Evolutionary conservation across 805 yeast species (phyloP).

Genomic region (Yarrowia sp.): DNA sequence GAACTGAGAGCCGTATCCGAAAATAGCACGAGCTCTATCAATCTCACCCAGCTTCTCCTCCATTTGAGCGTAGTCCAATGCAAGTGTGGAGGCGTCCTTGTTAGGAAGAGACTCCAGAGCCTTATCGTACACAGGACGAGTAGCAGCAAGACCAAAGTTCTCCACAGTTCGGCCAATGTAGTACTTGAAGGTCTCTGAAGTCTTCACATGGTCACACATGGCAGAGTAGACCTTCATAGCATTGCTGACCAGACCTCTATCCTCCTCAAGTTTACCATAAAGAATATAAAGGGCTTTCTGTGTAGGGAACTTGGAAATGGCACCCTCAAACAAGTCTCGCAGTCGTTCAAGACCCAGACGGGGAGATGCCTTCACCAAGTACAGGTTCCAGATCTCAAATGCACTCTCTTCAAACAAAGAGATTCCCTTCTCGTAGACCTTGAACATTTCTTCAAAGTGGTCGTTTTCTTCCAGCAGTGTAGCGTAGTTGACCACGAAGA

Average conservation of each 20-base stretch:
- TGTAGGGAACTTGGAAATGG: constrained; percentile 53
- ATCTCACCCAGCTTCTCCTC: constrained; percentile 56
- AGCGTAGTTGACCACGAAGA: constrained; percentile 64
- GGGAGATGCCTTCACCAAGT: constrained; percentile 51
- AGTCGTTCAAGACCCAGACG: constrained; percentile 50
- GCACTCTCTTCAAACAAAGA: constrained; percentile 55
- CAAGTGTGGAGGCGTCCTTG: constrained; percentile 44
- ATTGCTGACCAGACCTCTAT: constrained; percentile 50
- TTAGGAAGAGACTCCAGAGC: constrained; percentile 53
- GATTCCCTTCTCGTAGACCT: constrained; percentile 69
- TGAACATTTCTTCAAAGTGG: constrained; percentile 51
- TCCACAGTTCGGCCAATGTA: constrained; percentile 45
- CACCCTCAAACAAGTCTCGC: constrained; percentile 72
- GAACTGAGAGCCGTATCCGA: constrained; percentile 52
- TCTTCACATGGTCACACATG: constrained; percentile 41
- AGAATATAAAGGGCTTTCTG: constrained; percentile 50
- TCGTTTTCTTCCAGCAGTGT: constrained; percentile 52
- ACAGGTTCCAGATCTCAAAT: constrained; percentile 70
- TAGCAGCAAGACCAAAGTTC: constrained; percentile 44
- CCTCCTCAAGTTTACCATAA: constrained; percentile 64
- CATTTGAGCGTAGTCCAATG: constrained; percentile 44
- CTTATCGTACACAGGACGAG: constrained; percentile 51
- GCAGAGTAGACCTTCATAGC: constrained; percentile 49
- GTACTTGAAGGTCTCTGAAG: constrained; percentile 45
- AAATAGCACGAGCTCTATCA: constrained; percentile 61